phyloP scores from a whole-genome alignment of 169 alveolate species.

The Neospora caninum region DNA sequence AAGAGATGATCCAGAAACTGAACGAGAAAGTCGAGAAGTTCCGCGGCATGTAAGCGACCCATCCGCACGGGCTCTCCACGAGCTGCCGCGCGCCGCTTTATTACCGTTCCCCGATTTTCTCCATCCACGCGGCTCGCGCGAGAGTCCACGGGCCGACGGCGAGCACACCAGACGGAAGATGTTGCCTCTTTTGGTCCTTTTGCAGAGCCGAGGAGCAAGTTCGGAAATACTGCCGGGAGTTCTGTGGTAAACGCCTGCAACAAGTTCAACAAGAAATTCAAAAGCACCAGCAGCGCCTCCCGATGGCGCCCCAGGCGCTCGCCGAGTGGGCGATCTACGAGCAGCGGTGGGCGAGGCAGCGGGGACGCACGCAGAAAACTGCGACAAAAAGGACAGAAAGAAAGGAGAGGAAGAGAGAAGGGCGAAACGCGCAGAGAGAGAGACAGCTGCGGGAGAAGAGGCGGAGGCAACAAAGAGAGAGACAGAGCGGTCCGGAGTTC shows the following conservation, averaged over 20 bases:
- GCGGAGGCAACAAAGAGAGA: background rate
- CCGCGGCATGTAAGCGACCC: background rate
- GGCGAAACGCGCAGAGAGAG: background rate
- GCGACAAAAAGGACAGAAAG: background rate
- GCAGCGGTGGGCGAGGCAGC: slow-evolving; percentile 36
- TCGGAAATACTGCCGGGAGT: slow-evolving; percentile 30
- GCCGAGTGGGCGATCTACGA: slow-evolving; percentile 51
- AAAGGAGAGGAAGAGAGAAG: background rate
- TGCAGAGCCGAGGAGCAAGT: slow-evolving; percentile 55
- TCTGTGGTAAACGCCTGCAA: slow-evolving; percentile 42
- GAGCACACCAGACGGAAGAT: no score
- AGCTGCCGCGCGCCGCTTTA: no score
- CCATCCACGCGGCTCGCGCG: no score
- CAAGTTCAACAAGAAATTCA: background rate
- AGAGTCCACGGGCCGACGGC: no score
- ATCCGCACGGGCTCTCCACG: no score
- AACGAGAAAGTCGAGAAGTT: slow-evolving; percentile 9
- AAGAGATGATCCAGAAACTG: background rate
- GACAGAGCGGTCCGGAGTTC: no score
- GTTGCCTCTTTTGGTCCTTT: no score
- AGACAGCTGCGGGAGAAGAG: slow-evolving; percentile 1
- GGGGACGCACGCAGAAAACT: background rate
- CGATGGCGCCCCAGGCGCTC: slow-evolving; percentile 53
- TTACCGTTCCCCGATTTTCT: no score
- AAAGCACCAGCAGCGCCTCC: slow-evolving; percentile 52